Percentiles rank a stretch among this genome's conserved stretches.
phyloP scores from a whole-genome alignment of 306 rosid genomes.

The Coriaria nepalensis region DNA sequence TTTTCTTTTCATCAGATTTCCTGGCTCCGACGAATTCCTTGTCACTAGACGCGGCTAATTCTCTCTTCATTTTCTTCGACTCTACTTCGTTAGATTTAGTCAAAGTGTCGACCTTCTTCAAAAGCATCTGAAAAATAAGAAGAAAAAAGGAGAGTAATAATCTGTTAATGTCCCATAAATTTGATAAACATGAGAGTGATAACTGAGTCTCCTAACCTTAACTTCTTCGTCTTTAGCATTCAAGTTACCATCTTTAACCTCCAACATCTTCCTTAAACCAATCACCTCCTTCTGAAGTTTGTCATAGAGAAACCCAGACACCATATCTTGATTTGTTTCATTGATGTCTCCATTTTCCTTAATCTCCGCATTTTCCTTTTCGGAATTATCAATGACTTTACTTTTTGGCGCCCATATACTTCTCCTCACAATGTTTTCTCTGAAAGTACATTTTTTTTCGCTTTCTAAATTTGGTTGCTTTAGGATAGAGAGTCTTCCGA shows the following conservation, averaged over 20 bases:
- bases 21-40: constrained; percentile 49
- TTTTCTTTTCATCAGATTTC: constrained; percentile 37
- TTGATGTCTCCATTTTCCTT: constrained; percentile 12
- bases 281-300: constrained; percentile 79
- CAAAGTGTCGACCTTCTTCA: constrained; percentile 67
- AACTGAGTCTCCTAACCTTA: constrained; percentile 32
- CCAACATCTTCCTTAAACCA: constrained; percentile 50
- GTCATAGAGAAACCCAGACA: constrained; percentile 85
- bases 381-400: constrained; percentile 50
- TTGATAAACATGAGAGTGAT: not conserved
- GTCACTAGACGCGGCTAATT: constrained; percentile 59
- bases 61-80: constrained; percentile 79
- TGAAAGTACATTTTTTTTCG: constrained; percentile 25
- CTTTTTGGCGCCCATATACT: constrained; percentile 66
- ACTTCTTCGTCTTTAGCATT: constrained; percentile 65
- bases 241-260: constrained; percentile 41
- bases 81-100: constrained; percentile 77
- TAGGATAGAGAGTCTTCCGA: constrained; percentile 32
- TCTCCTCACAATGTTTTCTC: constrained; percentile 42
- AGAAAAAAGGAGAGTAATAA: too few species aligned
- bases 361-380: constrained; percentile 39
- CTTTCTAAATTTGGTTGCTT: constrained; percentile 26
- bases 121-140: constrained; percentile 40
- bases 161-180: too few species aligned
- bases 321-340: constrained; percentile 34